Evolutionary conservation across 2,329 filamentous ascomycete species (phyloP).

Genomic region (Colletotrichum viniferum): DNA sequence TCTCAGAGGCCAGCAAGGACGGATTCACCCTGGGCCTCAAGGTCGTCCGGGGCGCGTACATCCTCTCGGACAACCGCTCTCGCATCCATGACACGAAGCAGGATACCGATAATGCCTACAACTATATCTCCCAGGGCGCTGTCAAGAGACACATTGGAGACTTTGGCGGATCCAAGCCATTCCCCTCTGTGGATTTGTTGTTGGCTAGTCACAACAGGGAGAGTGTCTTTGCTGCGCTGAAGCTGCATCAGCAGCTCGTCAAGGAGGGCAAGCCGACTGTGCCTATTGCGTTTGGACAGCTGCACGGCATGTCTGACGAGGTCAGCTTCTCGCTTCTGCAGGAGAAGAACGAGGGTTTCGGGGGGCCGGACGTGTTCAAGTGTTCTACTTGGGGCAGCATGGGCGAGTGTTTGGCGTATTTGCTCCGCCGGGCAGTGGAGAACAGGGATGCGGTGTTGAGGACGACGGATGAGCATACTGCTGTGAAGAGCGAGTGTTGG

Average conservation of each 20-base stretch:
- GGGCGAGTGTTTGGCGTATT: constrained; percentile 41
- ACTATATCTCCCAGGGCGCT: constrained; percentile 50
- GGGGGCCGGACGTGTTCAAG: constrained; percentile 39
- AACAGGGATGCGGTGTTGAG: constrained; percentile 36
- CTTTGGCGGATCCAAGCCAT: constrained; percentile 42
- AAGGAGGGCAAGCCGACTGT: constrained; percentile 35
- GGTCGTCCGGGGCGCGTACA: constrained; percentile 61
- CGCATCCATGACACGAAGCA: constrained; percentile 59
- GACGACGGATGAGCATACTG: constrained; percentile 33
- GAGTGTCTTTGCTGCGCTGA: constrained; percentile 44
- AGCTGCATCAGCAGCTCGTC: constrained; percentile 46
- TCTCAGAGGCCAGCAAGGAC: constrained; percentile 47
- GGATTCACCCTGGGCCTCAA: constrained; percentile 60
- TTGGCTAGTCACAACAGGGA: constrained; percentile 58
- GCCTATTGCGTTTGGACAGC: constrained; percentile 53
- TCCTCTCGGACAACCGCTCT: constrained; percentile 50
- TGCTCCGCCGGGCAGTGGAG: constrained; percentile 40
- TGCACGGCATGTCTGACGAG: constrained; percentile 64
- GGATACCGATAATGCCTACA: constrained; percentile 57
- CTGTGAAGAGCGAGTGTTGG: constrained; percentile 32
- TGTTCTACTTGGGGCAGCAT: constrained; percentile 44
- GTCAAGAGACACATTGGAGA: constrained; percentile 29
- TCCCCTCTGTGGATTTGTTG: constrained; percentile 52
- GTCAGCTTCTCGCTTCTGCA: constrained; percentile 55
- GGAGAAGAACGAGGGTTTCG: constrained; percentile 28